Percentiles rank a stretch among this genome's conserved stretches.
These are phyloP conservation scores for Calonectria pseudoturangicola DNA, from an alignment of 2,329 filamentous ascomycete genomes.

Conservation along the genomic window DNA sequence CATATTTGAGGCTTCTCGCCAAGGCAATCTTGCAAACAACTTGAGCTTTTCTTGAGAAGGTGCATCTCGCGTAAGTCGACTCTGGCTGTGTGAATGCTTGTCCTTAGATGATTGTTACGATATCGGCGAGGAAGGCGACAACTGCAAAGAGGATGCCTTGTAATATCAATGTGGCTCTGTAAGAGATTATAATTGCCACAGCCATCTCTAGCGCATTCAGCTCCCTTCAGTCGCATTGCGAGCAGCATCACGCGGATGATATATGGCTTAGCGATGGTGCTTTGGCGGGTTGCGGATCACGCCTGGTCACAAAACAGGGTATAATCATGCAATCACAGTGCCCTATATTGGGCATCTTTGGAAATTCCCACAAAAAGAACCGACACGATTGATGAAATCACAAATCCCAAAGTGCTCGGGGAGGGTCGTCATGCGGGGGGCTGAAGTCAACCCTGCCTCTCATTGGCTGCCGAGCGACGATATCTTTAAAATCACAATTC, in stretches of 20 bases:
- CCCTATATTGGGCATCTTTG: conserved; percentile 4
- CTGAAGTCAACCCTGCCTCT: neutral
- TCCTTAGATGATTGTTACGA: neutral
- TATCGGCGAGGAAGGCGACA: neutral
- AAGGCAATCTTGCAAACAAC: neutral
- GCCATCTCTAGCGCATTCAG: neutral
- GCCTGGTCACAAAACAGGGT: conserved; percentile 8
- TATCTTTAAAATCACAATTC: conserved; percentile 37
- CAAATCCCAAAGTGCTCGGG: conserved; percentile 30
- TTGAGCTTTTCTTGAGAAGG: neutral
- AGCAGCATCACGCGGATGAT: conserved; percentile 25
- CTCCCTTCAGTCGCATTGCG: conserved; percentile 25
- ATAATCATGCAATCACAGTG: conserved; percentile 4
- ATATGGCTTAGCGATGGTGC: neutral
- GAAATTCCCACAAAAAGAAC: conserved; percentile 24
- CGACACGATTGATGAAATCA: conserved; percentile 23
- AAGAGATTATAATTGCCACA: conserved; percentile 10
- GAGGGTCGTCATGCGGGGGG: conserved; percentile 17
- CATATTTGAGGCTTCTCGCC: conserved; percentile 32
- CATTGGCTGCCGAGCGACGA: conserved; percentile 29
- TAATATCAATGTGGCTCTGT: conserved; percentile 9
- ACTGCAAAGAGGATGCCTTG: neutral
- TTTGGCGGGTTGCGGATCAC: conserved; percentile 19
- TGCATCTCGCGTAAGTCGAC: neutral
- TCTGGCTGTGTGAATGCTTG: neutral